phyloP scores from a whole-genome alignment of 2,329 filamentous ascomycete species.

The Atkinsonella hypoxylon region DNA sequence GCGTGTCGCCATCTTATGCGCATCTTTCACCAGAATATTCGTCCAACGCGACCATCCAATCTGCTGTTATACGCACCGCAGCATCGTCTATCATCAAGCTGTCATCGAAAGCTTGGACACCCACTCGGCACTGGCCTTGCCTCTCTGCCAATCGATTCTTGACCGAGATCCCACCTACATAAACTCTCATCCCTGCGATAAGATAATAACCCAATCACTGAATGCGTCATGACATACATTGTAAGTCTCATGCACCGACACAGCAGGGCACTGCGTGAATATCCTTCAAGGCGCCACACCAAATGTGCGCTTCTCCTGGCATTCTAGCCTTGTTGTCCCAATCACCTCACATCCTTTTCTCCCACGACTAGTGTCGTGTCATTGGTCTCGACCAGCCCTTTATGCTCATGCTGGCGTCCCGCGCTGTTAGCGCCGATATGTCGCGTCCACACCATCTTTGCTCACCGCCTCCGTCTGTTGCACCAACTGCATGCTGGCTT shows the following conservation, averaged over 20 bases:
- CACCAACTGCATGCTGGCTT: neutral
- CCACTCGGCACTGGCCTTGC: neutral
- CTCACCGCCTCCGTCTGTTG: conserved; percentile 7
- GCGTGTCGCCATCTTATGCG: no score
- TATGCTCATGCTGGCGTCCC: conserved; percentile 2
- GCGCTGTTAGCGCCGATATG: conserved; percentile 4
- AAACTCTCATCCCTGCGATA: conserved; percentile 7
- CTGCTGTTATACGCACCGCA: neutral
- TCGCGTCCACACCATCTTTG: conserved; percentile 7
- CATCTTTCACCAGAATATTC: neutral
- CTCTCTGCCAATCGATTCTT: conserved; percentile 6
- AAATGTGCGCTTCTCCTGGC: neutral
- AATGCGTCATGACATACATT: conserved; percentile 29
- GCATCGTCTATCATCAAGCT: conserved; percentile 5
- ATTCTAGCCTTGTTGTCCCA: conserved; percentile 4
- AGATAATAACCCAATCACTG: conserved; percentile 9
- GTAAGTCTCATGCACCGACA: conserved; percentile 18
- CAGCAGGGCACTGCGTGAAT: conserved; percentile 11
- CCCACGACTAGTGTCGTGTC: conserved; percentile 1
- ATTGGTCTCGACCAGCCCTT: conserved; percentile 4
- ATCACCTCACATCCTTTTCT: conserved; percentile 1
- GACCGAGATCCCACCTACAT: conserved; percentile 5
- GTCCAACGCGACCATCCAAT: neutral
- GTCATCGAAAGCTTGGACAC: conserved; percentile 3
- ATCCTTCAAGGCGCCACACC: conserved; percentile 9